A percentile compares a stretch with the other conserved stretches of the same genome.
Evolutionary conservation across 176 grass and related monocot species (phyloP).

Genomic region (Avena insularis): DNA sequence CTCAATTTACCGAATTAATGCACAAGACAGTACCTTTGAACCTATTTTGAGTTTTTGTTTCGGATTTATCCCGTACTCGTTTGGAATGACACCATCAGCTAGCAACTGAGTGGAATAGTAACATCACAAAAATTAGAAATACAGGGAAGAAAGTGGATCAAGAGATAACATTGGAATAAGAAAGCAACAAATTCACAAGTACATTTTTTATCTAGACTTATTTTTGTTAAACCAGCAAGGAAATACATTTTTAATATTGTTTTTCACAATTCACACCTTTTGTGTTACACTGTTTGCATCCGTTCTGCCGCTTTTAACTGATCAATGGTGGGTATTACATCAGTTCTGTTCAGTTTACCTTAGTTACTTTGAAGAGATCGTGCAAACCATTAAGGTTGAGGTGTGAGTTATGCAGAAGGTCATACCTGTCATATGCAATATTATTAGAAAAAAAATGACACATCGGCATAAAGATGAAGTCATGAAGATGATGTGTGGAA

Average conservation of each 20-base stretch:
- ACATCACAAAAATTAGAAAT: slow-evolving; percentile 38
- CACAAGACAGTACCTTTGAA: slow-evolving; percentile 67
- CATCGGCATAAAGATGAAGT: slow-evolving; percentile 30
- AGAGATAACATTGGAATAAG: slow-evolving; percentile 14
- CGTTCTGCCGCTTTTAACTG: too few relatives aligned
- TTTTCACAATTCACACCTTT: not conserved
- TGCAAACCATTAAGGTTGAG: slow-evolving; percentile 88
- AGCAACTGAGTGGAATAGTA: slow-evolving; percentile 68
- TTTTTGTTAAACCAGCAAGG: not conserved
- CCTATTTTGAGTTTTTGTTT: slow-evolving; percentile 97
- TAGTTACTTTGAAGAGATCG: slow-evolving; percentile 86
- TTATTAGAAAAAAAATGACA: slow-evolving; percentile 23
- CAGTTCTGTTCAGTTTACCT: slow-evolving; percentile 54
- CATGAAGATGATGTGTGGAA: not conserved
- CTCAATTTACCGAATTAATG: not conserved
- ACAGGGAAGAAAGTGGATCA: slow-evolving; percentile 9
- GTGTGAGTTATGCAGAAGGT: slow-evolving; percentile 90
- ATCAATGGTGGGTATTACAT: not conserved
- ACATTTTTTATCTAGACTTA: not conserved
- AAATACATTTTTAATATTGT: not conserved
- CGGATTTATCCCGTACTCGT: slow-evolving; percentile 92
- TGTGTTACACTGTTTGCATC: not conserved
- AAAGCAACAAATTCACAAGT: slow-evolving; percentile 14
- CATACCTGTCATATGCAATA: slow-evolving; percentile 68
- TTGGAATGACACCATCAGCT: slow-evolving; percentile 96